A percentile compares a stretch with the other conserved stretches of the same genome.
Evolutionary conservation across 2,329 filamentous ascomycete species (phyloP).

Genomic region (Trichoderma sp.): DNA sequence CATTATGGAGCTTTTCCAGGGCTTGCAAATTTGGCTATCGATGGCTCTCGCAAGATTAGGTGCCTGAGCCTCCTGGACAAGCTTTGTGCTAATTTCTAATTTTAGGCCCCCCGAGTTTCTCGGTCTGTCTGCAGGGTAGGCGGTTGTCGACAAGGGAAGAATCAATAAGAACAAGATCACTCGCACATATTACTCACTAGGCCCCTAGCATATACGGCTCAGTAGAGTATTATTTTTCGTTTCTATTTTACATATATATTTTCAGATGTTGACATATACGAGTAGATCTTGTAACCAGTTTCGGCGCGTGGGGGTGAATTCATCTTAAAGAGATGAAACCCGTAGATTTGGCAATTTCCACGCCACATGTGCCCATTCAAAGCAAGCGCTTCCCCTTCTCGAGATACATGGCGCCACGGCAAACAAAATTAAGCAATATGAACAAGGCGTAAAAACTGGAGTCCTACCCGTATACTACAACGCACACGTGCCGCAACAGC

Average conservation of each 20-base stretch:
- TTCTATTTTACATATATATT: neutral
- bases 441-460: neutral
- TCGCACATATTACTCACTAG: neutral
- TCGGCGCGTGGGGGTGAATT: neutral
- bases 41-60: constrained; percentile 17
- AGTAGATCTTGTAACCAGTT: neutral
- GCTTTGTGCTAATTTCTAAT: constrained; percentile 16
- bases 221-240: neutral
- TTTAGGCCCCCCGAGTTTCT: neutral
- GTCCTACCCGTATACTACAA: neutral
- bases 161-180: neutral
- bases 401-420: neutral
- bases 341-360: neutral
- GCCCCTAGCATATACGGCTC: neutral
- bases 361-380: neutral
- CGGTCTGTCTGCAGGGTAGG: neutral
- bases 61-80: constrained; percentile 9
- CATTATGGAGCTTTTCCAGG: neutral
- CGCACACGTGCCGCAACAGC: neutral
- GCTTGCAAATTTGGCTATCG: constrained; percentile 6
- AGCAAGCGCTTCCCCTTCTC: neutral
- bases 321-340: neutral
- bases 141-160: neutral
- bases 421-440: neutral
- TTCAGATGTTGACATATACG: neutral